phyloP scores from a whole-genome alignment of 371 early-diverging fungal genomes.

The Mucor ambiguus region DNA sequence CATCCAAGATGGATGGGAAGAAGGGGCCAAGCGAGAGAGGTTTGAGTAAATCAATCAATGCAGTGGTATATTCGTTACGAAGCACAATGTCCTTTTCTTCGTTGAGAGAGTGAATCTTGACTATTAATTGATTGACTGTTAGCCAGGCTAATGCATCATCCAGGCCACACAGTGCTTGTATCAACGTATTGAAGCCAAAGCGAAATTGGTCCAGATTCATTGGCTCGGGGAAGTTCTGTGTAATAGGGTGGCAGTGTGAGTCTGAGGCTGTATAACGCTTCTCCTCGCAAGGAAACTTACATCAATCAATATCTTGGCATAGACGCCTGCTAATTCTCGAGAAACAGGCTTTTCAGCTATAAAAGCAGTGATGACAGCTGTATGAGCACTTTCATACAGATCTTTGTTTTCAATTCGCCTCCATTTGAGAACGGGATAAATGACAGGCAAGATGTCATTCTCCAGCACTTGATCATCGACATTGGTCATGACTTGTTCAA shows the following conservation, averaged over 20 bases:
- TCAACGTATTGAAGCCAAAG: conserved; percentile 60
- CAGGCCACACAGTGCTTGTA: conserved; percentile 56
- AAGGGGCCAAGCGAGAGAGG: conserved; percentile 55
- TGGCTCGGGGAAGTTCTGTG: conserved; percentile 56
- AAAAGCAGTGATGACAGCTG: conserved; percentile 58
- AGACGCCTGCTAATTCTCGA: conserved; percentile 48
- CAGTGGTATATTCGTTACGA: conserved; percentile 37
- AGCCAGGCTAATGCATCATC: conserved; percentile 68
- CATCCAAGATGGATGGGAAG: conserved; percentile 35
- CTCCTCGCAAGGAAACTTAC: conserved; percentile 24
- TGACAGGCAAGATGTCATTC: conserved; percentile 51
- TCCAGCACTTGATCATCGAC: conserved; percentile 54
- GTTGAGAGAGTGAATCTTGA: conserved; percentile 33
- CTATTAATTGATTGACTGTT: conserved; percentile 51
- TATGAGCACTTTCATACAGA: conserved; percentile 66
- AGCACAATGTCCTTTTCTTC: conserved; percentile 24
- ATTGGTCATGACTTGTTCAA: conserved; percentile 53
- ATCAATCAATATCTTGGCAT: conserved; percentile 50
- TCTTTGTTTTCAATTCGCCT: conserved; percentile 48
- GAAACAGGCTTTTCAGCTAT: conserved; percentile 51
- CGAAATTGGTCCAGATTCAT: conserved; percentile 64
- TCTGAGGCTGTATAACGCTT: neutral
- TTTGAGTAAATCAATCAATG: conserved; percentile 45
- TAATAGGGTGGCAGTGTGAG: no score
- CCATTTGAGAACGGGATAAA: conserved; percentile 61